Percentiles rank a stretch among this genome's conserved stretches.
Conservation (phyloP, 495 filamentous ascomycete genomes). For the Trichoderma virens region DNA sequence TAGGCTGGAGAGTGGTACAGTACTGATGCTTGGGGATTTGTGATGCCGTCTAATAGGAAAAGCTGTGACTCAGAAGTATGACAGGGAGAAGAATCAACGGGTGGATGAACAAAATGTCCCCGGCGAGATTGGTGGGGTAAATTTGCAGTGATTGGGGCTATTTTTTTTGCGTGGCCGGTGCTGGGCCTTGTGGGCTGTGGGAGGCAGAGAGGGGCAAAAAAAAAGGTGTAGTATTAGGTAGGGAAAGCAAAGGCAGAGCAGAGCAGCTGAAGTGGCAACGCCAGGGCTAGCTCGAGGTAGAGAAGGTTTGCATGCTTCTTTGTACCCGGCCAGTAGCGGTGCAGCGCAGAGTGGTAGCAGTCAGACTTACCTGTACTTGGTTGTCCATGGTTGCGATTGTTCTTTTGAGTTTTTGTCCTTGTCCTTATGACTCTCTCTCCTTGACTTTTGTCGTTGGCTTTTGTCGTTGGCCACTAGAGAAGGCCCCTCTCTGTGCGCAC, state of each 20-base stretch:
- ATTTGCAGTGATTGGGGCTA: slow-evolving; percentile 1
- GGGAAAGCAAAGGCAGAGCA: background rate
- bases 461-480: no score
- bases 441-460: no score
- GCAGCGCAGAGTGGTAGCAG: background rate
- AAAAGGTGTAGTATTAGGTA: no score
- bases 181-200: background rate
- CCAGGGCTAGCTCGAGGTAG: background rate
- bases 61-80: slow-evolving; percentile 2
- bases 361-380: background rate
- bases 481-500: background rate
- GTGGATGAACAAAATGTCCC: slow-evolving; percentile 1
- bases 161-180: slow-evolving; percentile 5
- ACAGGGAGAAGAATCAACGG: background rate
- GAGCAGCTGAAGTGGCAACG: background rate
- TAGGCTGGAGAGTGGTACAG: slow-evolving; percentile 12
- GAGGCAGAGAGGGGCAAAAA: background rate
- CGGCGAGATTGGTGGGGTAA: background rate
- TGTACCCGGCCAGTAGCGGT: background rate
- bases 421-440: no score
- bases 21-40: slow-evolving; percentile 29
- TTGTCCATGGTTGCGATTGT: slow-evolving; percentile 1
- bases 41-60: background rate
- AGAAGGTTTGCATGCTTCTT: background rate
- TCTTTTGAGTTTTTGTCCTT: background rate